Percentiles rank a stretch among this genome's conserved stretches.
Evolutionary conservation across 1,284 basidiomycete species (phyloP).

Genomic region (Ganoderma multipileum): DNA sequence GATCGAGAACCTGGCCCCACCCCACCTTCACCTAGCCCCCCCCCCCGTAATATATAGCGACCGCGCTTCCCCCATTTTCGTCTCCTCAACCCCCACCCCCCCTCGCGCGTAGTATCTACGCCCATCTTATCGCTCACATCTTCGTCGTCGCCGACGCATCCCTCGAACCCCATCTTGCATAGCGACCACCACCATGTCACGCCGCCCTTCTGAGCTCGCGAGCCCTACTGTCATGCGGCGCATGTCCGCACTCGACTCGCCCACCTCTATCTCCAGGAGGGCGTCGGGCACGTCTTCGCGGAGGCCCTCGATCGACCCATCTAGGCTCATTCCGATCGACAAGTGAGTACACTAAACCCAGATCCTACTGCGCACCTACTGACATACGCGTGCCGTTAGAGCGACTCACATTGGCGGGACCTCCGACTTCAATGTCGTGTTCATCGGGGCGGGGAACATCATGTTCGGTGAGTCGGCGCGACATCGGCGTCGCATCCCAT

Average conservation of each 20-base stretch:
- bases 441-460: slow-evolving; percentile 93
- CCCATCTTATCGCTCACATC: slow-evolving; percentile 39
- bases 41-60: slow-evolving; percentile 12
- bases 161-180: slow-evolving; percentile 9
- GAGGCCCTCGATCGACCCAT: slow-evolving; percentile 77
- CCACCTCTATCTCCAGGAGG: slow-evolving; percentile 41
- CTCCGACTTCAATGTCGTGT: slow-evolving; percentile 88
- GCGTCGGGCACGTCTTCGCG: slow-evolving; percentile 52
- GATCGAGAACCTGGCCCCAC: not conserved
- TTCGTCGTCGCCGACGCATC: slow-evolving; percentile 8
- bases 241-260: slow-evolving; percentile 33
- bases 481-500: not conserved
- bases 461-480: slow-evolving; percentile 78
- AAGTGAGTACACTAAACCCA: slow-evolving; percentile 52
- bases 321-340: slow-evolving; percentile 78
- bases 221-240: slow-evolving; percentile 29
- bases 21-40: not conserved
- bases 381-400: slow-evolving; percentile 45
- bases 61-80: slow-evolving; percentile 4
- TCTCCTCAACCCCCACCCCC: slow-evolving; percentile 5
- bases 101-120: slow-evolving; percentile 18
- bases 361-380: not conserved
- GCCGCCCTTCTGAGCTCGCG: slow-evolving; percentile 29
- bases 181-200: slow-evolving; percentile 27
- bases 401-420: slow-evolving; percentile 59